Evolutionary conservation across 2,329 filamentous ascomycete genomes (phyloP).

Genomic region (Phialophora tarda): DNA sequence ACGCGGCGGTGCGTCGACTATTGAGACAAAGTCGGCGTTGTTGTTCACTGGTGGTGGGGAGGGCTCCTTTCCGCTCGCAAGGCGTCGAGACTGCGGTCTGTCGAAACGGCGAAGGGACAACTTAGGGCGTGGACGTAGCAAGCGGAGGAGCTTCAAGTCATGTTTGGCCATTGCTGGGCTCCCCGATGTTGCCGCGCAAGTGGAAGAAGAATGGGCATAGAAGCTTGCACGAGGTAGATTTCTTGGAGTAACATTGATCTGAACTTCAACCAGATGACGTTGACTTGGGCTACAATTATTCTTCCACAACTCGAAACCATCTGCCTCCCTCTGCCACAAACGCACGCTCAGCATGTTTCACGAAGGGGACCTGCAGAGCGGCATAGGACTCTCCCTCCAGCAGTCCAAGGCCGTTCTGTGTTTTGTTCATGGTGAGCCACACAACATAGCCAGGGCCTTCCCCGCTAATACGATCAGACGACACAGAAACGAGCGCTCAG

Average conservation of each 20-base stretch:
- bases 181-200: background rate
- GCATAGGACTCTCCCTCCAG: slow-evolving; percentile 75
- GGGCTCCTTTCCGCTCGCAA: slow-evolving; percentile 18
- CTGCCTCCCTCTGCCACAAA: background rate
- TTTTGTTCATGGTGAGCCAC: slow-evolving; percentile 73
- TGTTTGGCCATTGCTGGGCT: slow-evolving; percentile 24
- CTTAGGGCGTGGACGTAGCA: slow-evolving; percentile 7
- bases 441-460: background rate
- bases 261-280: slow-evolving; percentile 4
- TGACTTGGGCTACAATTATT: background rate
- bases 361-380: slow-evolving; percentile 76
- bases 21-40: slow-evolving; percentile 78
- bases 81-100: slow-evolving; percentile 13
- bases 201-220: background rate
- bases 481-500: slow-evolving; percentile 67
- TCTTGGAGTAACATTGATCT: background rate
- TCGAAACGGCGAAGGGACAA: slow-evolving; percentile 6
- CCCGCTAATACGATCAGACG: slow-evolving; percentile 59
- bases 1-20: slow-evolving; percentile 82
- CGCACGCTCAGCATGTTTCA: slow-evolving; percentile 70
- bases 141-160: slow-evolving; percentile 27
- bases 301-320: background rate
- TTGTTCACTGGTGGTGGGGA: slow-evolving; percentile 57
- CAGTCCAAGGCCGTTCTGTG: slow-evolving; percentile 80
- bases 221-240: background rate